A percentile compares a stretch with the other conserved stretches of the same genome.
Conservation (phyloP, 306 rosid species). For the Cicer cuneatum region DNA sequence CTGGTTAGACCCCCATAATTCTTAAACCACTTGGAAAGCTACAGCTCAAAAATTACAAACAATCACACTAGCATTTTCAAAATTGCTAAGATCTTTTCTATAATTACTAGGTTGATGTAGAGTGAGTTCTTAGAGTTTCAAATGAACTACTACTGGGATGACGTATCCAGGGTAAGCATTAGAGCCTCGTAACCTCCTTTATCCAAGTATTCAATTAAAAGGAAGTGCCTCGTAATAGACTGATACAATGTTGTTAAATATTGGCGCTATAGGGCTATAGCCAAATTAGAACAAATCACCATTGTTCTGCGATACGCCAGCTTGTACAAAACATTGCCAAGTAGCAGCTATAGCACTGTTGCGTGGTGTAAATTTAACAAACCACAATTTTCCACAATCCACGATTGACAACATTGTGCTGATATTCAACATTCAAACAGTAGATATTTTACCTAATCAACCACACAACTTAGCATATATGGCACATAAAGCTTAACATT, state of each 20-base stretch:
- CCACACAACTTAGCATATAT: not conserved
- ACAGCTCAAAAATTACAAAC: slow-evolving; percentile 30
- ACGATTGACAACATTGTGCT: too few relatives aligned
- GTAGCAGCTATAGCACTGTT: too few relatives aligned
- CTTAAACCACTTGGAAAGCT: not conserved
- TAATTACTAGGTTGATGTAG: not conserved
- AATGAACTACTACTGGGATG: not conserved
- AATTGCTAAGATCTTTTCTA: not conserved
- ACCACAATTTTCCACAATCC: too few relatives aligned
- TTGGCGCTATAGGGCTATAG: too few relatives aligned
- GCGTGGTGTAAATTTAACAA: too few relatives aligned
- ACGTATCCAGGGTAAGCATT: slow-evolving; percentile 7
- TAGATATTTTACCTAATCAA: not conserved
- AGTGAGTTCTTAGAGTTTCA: slow-evolving; percentile 4
- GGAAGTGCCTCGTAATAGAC: slow-evolving; percentile 1
- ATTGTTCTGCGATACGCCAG: too few relatives aligned
- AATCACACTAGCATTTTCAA: slow-evolving; percentile 24
- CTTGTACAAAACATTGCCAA: too few relatives aligned
- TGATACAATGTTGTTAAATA: not conserved
- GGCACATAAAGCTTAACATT: not conserved
- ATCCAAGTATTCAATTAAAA: slow-evolving; percentile 13
- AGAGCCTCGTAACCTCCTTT: not conserved
- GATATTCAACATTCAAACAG: slow-evolving; percentile 9
- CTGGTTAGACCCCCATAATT: not conserved
- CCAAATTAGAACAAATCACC: too few relatives aligned